Evolutionary conservation across 1,284 basidiomycete species (phyloP).

Genomic region (Volvariella surrecta): DNA sequence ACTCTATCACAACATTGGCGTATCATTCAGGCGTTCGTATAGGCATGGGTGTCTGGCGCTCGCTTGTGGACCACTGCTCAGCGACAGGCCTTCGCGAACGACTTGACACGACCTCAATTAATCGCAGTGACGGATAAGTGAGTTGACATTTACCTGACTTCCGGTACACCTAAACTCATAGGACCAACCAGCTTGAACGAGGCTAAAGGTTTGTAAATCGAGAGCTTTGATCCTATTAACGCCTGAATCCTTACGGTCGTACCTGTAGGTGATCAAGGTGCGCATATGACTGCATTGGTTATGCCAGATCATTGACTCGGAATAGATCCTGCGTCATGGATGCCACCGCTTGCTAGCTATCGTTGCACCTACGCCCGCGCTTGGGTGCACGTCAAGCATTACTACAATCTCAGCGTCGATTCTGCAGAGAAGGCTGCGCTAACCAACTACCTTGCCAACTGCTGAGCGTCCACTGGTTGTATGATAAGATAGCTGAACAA

Average conservation of each 20-base stretch:
- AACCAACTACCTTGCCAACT: slow-evolving; percentile 4
- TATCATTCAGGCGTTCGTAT: slow-evolving; percentile 1
- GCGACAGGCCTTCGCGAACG: slow-evolving; percentile 42
- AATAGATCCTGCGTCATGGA: slow-evolving; percentile 36
- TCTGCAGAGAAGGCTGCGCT: slow-evolving; percentile 23
- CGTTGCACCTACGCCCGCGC: slow-evolving; percentile 38
- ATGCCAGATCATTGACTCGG: background rate
- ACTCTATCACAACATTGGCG: too few species aligned
- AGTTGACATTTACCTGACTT: slow-evolving; percentile 2
- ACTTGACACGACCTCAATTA: slow-evolving; percentile 42
- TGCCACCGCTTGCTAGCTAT: slow-evolving; percentile 37
- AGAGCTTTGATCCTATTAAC: background rate
- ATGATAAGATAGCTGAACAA: too few species aligned
- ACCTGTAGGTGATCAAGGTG: slow-evolving; percentile 18
- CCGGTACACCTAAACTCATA: slow-evolving; percentile 11
- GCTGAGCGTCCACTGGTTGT: too few species aligned
- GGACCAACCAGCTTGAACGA: slow-evolving; percentile 13
- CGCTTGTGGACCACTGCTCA: slow-evolving; percentile 38
- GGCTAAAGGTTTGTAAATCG: background rate
- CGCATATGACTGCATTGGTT: slow-evolving; percentile 1
- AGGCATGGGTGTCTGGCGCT: slow-evolving; percentile 47
- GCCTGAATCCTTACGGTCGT: background rate
- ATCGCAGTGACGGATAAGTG: slow-evolving; percentile 37
- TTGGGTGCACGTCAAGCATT: slow-evolving; percentile 43
- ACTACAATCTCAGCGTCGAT: slow-evolving; percentile 37